These are phyloP conservation scores for Blastocladiella britannica DNA, from an alignment of 192 early-diverging fungal genomes.

Conservation along the genomic window DNA sequence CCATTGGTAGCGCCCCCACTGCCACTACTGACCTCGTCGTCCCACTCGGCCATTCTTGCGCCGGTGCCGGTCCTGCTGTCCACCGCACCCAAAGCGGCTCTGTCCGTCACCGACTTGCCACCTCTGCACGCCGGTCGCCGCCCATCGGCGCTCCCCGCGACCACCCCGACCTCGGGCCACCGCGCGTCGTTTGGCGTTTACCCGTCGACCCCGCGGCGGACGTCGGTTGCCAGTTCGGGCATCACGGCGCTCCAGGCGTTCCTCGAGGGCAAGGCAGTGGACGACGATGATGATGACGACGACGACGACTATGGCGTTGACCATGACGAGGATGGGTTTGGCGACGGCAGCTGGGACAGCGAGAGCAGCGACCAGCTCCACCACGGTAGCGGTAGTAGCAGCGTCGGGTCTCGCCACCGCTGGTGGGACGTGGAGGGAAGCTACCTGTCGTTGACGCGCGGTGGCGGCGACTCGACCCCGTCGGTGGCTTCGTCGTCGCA, in stretches of 20 bases:
- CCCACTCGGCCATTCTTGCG: too few species aligned
- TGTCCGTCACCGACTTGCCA: not conserved
- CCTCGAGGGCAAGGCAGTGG: not conserved
- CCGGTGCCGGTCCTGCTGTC: too few species aligned
- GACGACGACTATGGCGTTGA: too few species aligned
- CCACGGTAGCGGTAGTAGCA: not conserved
- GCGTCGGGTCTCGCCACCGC: not conserved
- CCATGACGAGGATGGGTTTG: too few species aligned
- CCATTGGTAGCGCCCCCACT: too few species aligned
- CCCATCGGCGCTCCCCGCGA: not conserved
- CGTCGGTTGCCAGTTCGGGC: not conserved
- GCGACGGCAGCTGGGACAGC: not conserved
- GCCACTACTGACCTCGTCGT: too few species aligned
- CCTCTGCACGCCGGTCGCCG: not conserved
- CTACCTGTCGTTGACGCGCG: too few species aligned
- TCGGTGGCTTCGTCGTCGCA: too few species aligned
- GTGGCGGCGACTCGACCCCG: too few species aligned
- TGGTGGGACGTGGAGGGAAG: not conserved
- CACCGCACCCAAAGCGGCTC: not conserved
- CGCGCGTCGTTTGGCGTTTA: not conserved
- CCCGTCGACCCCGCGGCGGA: not conserved
- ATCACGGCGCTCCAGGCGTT: not conserved
- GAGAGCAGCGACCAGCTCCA: not conserved
- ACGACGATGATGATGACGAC: not conserved
- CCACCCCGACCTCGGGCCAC: not conserved